Evolutionary conservation across 441 rosid species (phyloP), one percentile per base, ranked within the genome.

Genomic region (Populus hybrid): DNA sequence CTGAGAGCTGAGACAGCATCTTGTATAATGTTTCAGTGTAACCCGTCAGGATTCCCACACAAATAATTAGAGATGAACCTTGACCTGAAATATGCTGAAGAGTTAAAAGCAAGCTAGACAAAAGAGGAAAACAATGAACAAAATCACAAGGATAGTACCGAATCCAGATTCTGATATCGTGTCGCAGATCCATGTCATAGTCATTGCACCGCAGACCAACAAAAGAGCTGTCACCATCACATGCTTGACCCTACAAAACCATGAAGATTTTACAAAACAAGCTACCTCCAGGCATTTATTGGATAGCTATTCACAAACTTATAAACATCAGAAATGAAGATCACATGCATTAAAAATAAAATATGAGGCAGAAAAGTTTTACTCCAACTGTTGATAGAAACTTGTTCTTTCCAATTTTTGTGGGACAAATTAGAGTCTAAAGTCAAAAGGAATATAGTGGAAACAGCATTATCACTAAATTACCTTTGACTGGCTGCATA

Each of bases 81-180:
- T 90, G 98, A 76, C 99, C 99, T 95, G 89, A 81, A 80, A 83
- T 63, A 83, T 70, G 78, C 79, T 21, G 77, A 76, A 73, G 73
- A 76, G n/a, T 76, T 68, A 50, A 79, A 40, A 57, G 20, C 26
- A 74, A 34, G 3, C 72, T 14, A n/a, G 14, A 74, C 9, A 36
- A 38, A 24, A 8, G n/a, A 23, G 8, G 10, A 40, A 72, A 24
- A 38, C 20, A 10, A 73, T 24, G 34, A 77, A 38, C 38, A 81
- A 70, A 40, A 36, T 34, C 65, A 12, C 46, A 59, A 79, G 77
- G 82, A 75, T 32, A 76, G 74, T 92, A 95, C 99, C 99, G 84
- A 95, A 93, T 83, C 98, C 99, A 67, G 98, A 93, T 79, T 95
- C 98, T 72, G 98, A 83, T 82, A 95, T 90, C 2, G 97, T 95